phyloP scores from a whole-genome alignment of 2,329 filamentous ascomycete genomes.

The Magnaporthales sp. region DNA sequence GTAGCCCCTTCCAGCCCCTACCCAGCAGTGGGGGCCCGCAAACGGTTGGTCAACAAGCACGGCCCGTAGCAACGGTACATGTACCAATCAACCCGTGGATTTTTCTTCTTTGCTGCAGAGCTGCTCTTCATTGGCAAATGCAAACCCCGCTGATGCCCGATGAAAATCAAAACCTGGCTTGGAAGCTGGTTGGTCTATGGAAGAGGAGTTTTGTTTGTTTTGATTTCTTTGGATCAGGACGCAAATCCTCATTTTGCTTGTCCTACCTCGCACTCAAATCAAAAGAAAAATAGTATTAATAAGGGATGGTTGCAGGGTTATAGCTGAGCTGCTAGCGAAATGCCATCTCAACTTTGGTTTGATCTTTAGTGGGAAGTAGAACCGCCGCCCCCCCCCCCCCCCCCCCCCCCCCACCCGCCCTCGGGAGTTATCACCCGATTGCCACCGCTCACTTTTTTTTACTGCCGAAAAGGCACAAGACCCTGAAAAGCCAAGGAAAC shows the following conservation, averaged over 20 bases:
- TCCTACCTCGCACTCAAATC: neutral
- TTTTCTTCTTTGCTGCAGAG: neutral
- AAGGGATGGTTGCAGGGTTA: neutral
- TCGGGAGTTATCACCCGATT: neutral
- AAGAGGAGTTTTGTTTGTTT: neutral
- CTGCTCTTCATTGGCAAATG: neutral
- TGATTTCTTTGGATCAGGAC: neutral
- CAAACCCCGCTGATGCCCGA: neutral
- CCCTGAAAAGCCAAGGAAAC: neutral
- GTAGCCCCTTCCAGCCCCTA: neutral
- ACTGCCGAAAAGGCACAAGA: neutral
- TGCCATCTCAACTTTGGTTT: neutral
- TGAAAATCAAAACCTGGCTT: neutral
- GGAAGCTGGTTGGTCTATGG: neutral
- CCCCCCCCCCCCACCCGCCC: neutral
- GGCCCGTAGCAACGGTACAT: neutral
- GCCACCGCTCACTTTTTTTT: neutral
- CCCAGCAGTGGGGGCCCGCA: neutral
- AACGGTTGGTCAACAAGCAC: neutral
- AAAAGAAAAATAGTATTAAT: neutral
- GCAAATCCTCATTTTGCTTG: neutral
- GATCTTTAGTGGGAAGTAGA: neutral
- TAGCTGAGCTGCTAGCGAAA: neutral
- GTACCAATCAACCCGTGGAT: neutral
- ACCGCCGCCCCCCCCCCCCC: neutral